Conservation (phyloP, 1,284 basidiomycete species). For the Irpex sp. region DNA sequence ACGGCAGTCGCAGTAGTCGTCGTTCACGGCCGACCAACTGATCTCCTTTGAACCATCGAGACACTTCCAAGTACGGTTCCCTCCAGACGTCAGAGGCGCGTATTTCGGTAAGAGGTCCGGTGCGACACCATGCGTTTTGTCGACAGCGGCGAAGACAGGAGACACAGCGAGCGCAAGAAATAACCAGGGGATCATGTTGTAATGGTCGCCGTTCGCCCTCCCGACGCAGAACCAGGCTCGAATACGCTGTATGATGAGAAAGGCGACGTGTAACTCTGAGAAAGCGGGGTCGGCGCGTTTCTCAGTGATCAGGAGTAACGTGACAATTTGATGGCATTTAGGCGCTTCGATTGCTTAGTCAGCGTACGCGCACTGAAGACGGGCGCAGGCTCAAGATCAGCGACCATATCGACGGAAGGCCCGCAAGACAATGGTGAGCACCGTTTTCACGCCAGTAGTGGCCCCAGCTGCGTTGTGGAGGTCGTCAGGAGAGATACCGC, state of each 20-base stretch:
- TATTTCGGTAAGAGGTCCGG: constrained; percentile 27
- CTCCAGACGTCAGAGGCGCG: constrained; percentile 18
- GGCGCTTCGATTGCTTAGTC: constrained; percentile 10
- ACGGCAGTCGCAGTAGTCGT: constrained; percentile 92
- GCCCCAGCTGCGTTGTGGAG: neutral
- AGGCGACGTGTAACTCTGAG: constrained; percentile 10
- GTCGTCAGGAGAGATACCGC: neutral
- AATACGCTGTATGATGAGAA: neutral
- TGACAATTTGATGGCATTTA: neutral
- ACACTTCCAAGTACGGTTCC: constrained; percentile 61
- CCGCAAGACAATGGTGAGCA: constrained; percentile 31
- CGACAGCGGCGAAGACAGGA: constrained; percentile 19
- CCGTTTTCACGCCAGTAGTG: neutral
- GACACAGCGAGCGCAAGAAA: constrained; percentile 24
- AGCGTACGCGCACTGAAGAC: constrained; percentile 7
- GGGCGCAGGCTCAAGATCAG: constrained; percentile 4
- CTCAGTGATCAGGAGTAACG: neutral
- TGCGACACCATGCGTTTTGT: constrained; percentile 25
- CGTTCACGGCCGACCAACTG: constrained; percentile 79
- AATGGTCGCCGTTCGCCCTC: neutral
- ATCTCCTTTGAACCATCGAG: constrained; percentile 72
- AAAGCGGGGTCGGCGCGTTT: constrained; percentile 1
- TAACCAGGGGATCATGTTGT: constrained; percentile 23
- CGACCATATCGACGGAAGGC: constrained; percentile 24
- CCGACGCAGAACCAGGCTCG: neutral